These are phyloP conservation scores for Stagonosporopsis rhizophila DNA, from an alignment of 2,329 filamentous ascomycete genomes.

Conservation along the genomic window DNA sequence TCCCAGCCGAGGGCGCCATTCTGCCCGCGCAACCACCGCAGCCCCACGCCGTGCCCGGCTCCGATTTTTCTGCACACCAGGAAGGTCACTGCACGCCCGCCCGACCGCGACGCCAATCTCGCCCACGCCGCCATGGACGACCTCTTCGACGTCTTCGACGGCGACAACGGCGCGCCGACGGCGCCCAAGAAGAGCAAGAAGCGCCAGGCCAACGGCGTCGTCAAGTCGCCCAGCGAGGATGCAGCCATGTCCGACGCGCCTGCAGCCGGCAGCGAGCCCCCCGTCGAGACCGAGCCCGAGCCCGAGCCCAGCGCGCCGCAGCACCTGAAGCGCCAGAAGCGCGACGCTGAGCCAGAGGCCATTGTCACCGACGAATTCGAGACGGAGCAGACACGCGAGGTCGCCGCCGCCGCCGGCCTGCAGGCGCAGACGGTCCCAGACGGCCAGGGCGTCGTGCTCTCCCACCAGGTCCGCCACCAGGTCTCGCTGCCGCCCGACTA, in stretches of 20 bases:
- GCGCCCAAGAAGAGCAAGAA: slow-evolving; percentile 72
- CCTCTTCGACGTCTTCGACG: slow-evolving; percentile 56
- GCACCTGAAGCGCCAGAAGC: slow-evolving; percentile 68
- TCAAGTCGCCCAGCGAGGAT: slow-evolving; percentile 64
- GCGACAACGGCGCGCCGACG: slow-evolving; percentile 31
- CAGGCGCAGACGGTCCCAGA: slow-evolving; percentile 68
- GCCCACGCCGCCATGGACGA: slow-evolving; percentile 47
- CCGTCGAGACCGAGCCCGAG: slow-evolving; percentile 46
- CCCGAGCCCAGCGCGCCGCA: slow-evolving; percentile 45
- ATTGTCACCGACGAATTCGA: slow-evolving; percentile 93
- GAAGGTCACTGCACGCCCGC: neutral
- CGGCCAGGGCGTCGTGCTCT: slow-evolving; percentile 76
- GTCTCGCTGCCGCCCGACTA: slow-evolving; percentile 94
- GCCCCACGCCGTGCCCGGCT: slow-evolving; percentile 2
- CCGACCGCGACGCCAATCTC: no score
- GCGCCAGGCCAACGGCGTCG: slow-evolving; percentile 80
- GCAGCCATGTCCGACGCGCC: slow-evolving; percentile 54
- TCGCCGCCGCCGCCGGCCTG: slow-evolving; percentile 77
- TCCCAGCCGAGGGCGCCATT: slow-evolving; percentile 2
- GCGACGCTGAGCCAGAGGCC: slow-evolving; percentile 72
- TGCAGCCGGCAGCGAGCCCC: slow-evolving; percentile 1
- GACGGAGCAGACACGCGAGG: slow-evolving; percentile 90
- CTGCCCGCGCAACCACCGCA: slow-evolving; percentile 2
- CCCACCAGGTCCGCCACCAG: slow-evolving; percentile 98
- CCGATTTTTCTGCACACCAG: slow-evolving; percentile 6